phyloP scores from a whole-genome alignment of 208 protist genomes.

The Porcisia deanei region DNA sequence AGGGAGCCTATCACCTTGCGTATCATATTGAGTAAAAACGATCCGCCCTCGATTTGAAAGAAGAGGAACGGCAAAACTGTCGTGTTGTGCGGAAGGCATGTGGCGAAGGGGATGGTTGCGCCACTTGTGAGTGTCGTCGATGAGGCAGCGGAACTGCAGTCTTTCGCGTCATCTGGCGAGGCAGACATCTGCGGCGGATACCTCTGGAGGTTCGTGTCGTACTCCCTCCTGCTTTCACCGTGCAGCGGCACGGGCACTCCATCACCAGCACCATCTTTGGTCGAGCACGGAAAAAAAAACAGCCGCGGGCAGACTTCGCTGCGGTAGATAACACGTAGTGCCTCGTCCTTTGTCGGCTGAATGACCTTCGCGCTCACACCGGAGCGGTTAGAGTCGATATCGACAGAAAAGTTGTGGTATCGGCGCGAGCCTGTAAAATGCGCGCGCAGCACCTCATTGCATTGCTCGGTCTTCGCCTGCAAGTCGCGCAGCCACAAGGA shows the following conservation, averaged over 20 bases:
- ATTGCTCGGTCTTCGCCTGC: slow-evolving; percentile 25
- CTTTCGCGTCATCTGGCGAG: not conserved
- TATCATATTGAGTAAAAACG: slow-evolving; percentile 92
- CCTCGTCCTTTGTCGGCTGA: slow-evolving; percentile 58
- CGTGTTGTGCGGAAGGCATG: not conserved
- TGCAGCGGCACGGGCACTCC: not conserved
- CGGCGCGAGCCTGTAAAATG: slow-evolving; percentile 68
- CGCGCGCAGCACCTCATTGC: slow-evolving; percentile 47
- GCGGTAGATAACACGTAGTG: slow-evolving; percentile 66
- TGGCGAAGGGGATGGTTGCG: not conserved
- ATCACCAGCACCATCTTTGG: not conserved
- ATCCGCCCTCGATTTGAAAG: slow-evolving; percentile 85
- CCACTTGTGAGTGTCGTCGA: not conserved
- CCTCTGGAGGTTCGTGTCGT: slow-evolving; percentile 10
- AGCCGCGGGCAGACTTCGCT: slow-evolving; percentile 65
- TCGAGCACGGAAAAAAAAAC: slow-evolving; percentile 47
- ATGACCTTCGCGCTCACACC: slow-evolving; percentile 50
- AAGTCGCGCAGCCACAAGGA: slow-evolving; percentile 36
- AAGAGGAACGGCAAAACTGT: slow-evolving; percentile 61
- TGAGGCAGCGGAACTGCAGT: not conserved
- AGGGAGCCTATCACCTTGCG: slow-evolving; percentile 79
- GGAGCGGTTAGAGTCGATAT: slow-evolving; percentile 41
- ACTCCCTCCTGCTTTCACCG: slow-evolving; percentile 28
- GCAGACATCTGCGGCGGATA: not conserved
- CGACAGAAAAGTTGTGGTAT: slow-evolving; percentile 89